Evolutionary conservation across 768 basidiomycete genomes (phyloP), one percentile per base, ranked within the genome.

Genomic region (Lactarius sanguifluus): DNA sequence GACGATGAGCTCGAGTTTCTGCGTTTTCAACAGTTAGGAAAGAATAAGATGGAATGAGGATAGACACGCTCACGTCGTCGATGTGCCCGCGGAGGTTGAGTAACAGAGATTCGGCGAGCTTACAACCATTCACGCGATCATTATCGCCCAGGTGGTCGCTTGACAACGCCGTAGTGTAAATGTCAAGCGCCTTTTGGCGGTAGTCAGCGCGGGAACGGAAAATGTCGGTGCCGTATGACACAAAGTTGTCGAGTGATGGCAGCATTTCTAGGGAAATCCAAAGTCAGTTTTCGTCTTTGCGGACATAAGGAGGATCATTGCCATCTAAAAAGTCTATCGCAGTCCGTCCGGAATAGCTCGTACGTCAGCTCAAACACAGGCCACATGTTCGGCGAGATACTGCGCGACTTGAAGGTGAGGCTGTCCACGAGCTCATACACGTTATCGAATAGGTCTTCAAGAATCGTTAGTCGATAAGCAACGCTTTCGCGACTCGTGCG

Each of bases 281-380:
- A 13, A 61, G 59, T 43, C 36, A 64, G 59, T 64, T 40, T 56
- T 56, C 34, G n/a, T n/a, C 25, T 47, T 12, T 23, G 34, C 12
- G 8, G 12, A 40, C 63, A 28, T 66, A 64, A 16, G 38, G 28
- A 30, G 34, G 16, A 32, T 47, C 7, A 28, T 43, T 64, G 10
- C 93, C 93, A 71, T 94, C 91, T 62, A 96, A 81, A 81, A 92
- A 96, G 77, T 94, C 92, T 45, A 90, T 78, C 18, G 91, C 92
- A n/a, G 38, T 92, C 90, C 18, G 83, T 80, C 76, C 92, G 93
- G 86, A 96, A 92, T 23, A 91, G 78, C 58, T 82, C 81, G 77
- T 93, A 94, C 0, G 90, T 94, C 69, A 87, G 76, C 77, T 94
- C 92, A 68, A 92, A 92, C 41, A 96, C 81, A 12, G 85, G 87